phyloP scores from a whole-genome alignment of 2,329 filamentous ascomycete species.

The Penicillium sp. region DNA sequence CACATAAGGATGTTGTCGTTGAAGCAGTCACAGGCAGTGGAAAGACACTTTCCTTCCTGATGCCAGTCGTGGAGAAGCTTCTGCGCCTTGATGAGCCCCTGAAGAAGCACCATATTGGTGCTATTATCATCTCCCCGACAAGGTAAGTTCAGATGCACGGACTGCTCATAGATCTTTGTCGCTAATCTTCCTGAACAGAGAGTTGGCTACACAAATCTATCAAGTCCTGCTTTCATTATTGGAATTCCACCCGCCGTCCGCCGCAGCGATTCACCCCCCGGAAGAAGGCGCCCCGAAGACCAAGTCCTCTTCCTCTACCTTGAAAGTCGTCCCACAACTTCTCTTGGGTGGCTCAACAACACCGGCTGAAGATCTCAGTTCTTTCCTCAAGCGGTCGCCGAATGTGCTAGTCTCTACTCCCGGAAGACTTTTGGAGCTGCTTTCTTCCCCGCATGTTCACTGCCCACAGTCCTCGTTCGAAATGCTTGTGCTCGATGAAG shows the following conservation, averaged over 20 bases:
- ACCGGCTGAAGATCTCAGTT: constrained; percentile 79
- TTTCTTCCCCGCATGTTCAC: constrained; percentile 83
- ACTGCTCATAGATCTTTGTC: background rate
- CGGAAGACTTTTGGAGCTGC: constrained; percentile 81
- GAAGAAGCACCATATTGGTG: constrained; percentile 85
- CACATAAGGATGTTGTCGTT: constrained; percentile 89
- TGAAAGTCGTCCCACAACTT: constrained; percentile 76
- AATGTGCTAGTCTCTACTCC: constrained; percentile 91
- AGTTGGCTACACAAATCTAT: constrained; percentile 88
- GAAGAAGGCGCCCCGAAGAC: constrained; percentile 41
- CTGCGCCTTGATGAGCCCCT: constrained; percentile 77
- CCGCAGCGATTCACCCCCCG: constrained; percentile 47
- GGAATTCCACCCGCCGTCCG: constrained; percentile 78
- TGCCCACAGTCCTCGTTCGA: constrained; percentile 89
- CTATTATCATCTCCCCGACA: constrained; percentile 89
- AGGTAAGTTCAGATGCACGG: constrained; percentile 36
- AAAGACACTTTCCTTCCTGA: constrained; percentile 83
- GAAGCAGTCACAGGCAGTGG: constrained; percentile 91
- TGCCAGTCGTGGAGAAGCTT: constrained; percentile 80
- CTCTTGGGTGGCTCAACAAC: constrained; percentile 82
- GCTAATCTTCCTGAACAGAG: constrained; percentile 51
- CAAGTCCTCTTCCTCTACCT: constrained; percentile 48
- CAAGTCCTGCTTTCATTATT: constrained; percentile 75
- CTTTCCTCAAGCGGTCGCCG: constrained; percentile 78
- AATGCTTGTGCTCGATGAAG: constrained; percentile 88